Conservation (phyloP, 2,329 filamentous ascomycete genomes). For the Beauveria sp. region DNA sequence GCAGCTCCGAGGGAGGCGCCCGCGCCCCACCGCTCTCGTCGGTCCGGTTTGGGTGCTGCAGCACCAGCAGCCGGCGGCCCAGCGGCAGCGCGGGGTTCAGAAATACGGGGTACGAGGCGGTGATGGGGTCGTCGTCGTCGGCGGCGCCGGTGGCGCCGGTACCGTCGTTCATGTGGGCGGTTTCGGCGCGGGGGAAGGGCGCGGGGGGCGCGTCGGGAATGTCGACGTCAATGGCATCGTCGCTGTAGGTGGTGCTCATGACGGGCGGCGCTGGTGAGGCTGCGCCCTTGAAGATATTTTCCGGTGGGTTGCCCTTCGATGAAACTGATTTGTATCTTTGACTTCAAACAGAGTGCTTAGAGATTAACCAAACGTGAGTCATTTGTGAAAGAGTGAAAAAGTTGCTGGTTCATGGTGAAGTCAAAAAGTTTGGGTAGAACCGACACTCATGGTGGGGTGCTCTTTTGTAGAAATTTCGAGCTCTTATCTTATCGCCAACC, state of each 20-base stretch:
- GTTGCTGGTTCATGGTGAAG: background rate
- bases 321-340: too few species aligned
- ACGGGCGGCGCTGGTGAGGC: background rate
- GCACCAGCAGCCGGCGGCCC: constrained; percentile 63
- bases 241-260: background rate
- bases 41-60: constrained; percentile 81
- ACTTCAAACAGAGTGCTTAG: background rate
- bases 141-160: background rate
- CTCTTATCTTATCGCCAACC: constrained; percentile 19
- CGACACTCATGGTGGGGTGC: background rate
- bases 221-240: background rate
- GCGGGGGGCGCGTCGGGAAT: constrained; percentile 5
- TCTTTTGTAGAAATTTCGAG: constrained; percentile 9
- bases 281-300: background rate
- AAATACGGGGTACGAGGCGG: constrained; percentile 74
- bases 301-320: background rate
- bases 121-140: constrained; percentile 57
- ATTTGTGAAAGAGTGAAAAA: background rate
- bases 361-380: background rate
- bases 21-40: constrained; percentile 37
- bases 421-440: background rate
- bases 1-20: constrained; percentile 59
- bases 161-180: background rate
- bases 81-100: constrained; percentile 64
- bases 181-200: background rate